A percentile compares a stretch with the other conserved stretches of the same genome.
These are phyloP conservation scores for Pyrenula massariospora DNA, from an alignment of 495 filamentous ascomycete species.

Conservation along the genomic window DNA sequence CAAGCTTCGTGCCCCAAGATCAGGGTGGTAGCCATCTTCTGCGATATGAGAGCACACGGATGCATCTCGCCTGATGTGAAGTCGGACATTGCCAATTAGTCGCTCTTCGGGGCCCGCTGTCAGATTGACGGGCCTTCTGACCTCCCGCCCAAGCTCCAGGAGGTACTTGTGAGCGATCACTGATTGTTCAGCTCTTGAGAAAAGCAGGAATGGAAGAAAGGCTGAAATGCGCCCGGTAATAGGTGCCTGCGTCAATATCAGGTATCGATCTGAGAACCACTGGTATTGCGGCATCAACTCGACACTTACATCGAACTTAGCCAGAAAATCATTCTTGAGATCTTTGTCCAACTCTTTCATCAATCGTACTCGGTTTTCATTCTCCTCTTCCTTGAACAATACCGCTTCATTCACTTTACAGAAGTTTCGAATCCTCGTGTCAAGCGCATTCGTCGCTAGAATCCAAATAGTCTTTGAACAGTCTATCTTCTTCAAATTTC, in stretches of 20 bases:
- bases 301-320: constrained; percentile 17
- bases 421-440: constrained; percentile 25
- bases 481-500: constrained; percentile 25
- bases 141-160: constrained; percentile 19
- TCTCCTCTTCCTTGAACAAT: constrained; percentile 11
- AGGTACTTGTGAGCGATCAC: constrained; percentile 33
- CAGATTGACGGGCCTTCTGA: constrained; percentile 18
- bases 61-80: constrained; percentile 20
- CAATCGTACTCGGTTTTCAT: constrained; percentile 9
- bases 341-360: constrained; percentile 16
- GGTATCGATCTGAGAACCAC: too few species aligned
- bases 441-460: constrained; percentile 37
- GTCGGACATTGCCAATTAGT: constrained; percentile 23
- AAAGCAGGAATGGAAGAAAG: constrained; percentile 36
- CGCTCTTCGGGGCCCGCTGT: constrained; percentile 9
- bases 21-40: constrained; percentile 20
- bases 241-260: constrained; percentile 11
- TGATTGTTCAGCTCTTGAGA: constrained; percentile 25
- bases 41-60: constrained; percentile 23
- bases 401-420: constrained; percentile 12
- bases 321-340: constrained; percentile 17
- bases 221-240: constrained; percentile 27
- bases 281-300: not conserved
- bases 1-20: constrained; percentile 29
- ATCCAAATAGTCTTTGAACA: constrained; percentile 47